These are phyloP conservation scores for Colletotrichum magnum DNA, from an alignment of 2,329 filamentous ascomycete genomes.

Conservation along the genomic window DNA sequence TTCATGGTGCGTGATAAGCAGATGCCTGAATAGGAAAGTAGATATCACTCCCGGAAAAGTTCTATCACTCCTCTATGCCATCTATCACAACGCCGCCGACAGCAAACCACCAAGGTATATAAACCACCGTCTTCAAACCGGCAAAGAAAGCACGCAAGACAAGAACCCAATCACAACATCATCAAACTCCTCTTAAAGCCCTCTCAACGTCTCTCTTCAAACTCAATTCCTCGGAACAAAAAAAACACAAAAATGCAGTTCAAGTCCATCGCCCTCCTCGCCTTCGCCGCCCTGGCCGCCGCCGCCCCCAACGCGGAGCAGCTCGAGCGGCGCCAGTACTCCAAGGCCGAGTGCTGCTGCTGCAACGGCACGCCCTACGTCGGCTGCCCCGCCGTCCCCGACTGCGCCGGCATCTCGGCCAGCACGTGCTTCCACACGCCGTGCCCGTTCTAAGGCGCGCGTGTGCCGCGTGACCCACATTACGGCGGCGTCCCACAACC, in stretches of 20 bases:
- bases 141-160: background rate
- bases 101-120: background rate
- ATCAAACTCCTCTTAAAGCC: background rate
- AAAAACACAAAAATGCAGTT: constrained; percentile 9
- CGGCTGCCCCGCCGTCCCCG: constrained; percentile 34
- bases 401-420: constrained; percentile 34
- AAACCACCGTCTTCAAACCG: background rate
- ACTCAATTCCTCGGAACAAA: constrained; percentile 33
- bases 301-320: constrained; percentile 1
- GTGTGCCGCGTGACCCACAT: background rate
- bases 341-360: constrained; percentile 40
- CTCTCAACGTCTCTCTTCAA: background rate
- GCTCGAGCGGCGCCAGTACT: constrained; percentile 32
- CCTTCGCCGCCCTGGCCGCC: constrained; percentile 19
- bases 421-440: constrained; percentile 30
- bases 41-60: no score
- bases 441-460: constrained; percentile 29
- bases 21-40: no score
- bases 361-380: constrained; percentile 38
- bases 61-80: no score
- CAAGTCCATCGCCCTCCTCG: constrained; percentile 9
- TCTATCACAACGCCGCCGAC: no score
- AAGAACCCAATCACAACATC: background rate
- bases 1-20: no score
- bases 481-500: no score